Evolutionary conservation across 495 filamentous ascomycete genomes (phyloP).

Genomic region (Penicillium simplicissimum): DNA sequence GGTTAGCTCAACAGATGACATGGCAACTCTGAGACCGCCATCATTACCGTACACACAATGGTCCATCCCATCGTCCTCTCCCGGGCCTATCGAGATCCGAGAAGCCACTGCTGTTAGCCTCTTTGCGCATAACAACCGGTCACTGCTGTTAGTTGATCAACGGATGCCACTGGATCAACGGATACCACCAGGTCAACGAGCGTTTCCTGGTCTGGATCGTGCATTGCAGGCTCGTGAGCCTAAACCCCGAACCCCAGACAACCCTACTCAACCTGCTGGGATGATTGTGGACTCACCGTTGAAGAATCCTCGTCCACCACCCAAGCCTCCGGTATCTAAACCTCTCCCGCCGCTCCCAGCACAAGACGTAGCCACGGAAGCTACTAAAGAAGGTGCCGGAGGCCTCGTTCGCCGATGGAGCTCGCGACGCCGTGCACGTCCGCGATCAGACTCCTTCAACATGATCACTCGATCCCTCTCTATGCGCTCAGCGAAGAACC

Average conservation of each 20-base stretch:
- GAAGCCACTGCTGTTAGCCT: slow-evolving; percentile 83
- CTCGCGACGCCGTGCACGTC: slow-evolving; percentile 57
- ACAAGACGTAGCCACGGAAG: slow-evolving; percentile 52
- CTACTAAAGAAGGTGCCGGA: slow-evolving; percentile 34
- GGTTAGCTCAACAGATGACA: slow-evolving; percentile 36
- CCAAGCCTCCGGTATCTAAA: slow-evolving; percentile 67
- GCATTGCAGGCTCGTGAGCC: slow-evolving; percentile 18
- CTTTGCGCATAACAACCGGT: slow-evolving; percentile 85
- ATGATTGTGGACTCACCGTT: slow-evolving; percentile 65
- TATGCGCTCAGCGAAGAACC: slow-evolving; percentile 47
- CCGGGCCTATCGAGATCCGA: slow-evolving; percentile 54
- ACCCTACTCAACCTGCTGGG: slow-evolving; percentile 43
- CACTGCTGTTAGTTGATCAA: slow-evolving; percentile 75
- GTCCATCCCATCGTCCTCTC: slow-evolving; percentile 53
- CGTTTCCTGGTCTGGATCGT: slow-evolving; percentile 23
- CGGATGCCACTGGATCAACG: slow-evolving; percentile 38
- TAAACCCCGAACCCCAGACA: slow-evolving; percentile 39
- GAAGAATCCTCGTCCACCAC: slow-evolving; percentile 72
- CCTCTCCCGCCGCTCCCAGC: slow-evolving; percentile 74
- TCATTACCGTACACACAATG: slow-evolving; percentile 47
- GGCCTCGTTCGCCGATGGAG: slow-evolving; percentile 50
- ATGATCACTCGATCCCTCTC: slow-evolving; percentile 44
- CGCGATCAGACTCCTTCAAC: slow-evolving; percentile 55
- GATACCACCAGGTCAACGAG: slow-evolving; percentile 27
- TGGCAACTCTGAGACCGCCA: slow-evolving; percentile 42